Base-by-base conservation (phyloP, 2,329 filamentous ascomycete species). In the Xylariaceae sp. region DNA sequence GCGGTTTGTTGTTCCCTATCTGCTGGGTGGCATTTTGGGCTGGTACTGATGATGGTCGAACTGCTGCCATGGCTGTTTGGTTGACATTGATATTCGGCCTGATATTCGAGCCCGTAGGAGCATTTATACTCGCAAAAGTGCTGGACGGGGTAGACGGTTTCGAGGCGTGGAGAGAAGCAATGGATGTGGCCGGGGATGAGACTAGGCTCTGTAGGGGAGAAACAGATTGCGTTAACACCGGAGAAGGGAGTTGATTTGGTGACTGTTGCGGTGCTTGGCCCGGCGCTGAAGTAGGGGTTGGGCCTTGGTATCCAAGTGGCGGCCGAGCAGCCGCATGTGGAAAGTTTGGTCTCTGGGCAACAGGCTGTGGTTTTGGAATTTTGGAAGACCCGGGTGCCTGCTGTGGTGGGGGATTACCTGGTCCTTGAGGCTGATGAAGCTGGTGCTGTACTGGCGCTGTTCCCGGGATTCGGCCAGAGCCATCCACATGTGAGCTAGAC, bases 131-230 rank as follows among this genome's bases (percentile, higher is more conserved):
- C 26, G 47, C 36, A 18, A 57, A 57, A 22, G 50, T 44, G 34
- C 53, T 54, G 1, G 61, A 61, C 2, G 63, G 63, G 22, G 61
- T 60, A 5, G 65, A 62, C 19, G 64, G 55, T 7, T 63, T 61
- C 2, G 63, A 61, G 15, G 63, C 51, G 22, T 65, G 49, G 21
- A 66, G 55, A 39, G 66, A 68, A 12, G 58, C 60, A 41, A 67
- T 57, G 10, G 66, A 68, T 19, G 52, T 58, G 9, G 61, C 49
- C 2, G 66, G 66, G 1, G 65, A 68, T 19, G 67, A 67, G 9
- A 68, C 61, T 44, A 67, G 64, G 42, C 67, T 68, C 30, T 64
- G 64, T 12, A 60, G 42, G n/a, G 62, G 59, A 10, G 66, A 67
- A 6, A 66, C 60, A 22, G 61, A 30, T 19, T 64, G 56, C 5